Percentiles rank a stretch among this genome's conserved stretches.
Conservation (phyloP, 106 monocot species). For the Allium cepa region DNA sequence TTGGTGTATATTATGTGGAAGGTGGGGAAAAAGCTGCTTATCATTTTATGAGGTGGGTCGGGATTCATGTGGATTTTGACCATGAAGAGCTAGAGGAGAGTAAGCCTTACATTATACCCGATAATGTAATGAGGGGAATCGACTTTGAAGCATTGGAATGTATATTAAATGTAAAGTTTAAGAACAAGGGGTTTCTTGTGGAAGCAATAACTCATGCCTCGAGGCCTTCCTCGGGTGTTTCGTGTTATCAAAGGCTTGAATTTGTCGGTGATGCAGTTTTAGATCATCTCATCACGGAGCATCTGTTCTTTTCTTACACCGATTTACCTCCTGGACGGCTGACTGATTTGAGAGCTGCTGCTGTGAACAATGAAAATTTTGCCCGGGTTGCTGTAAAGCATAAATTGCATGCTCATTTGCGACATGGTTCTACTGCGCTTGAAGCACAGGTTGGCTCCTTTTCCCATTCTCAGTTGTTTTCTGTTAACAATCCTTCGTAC, state of each 20-base stretch:
- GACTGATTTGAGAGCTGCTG: conserved; percentile 92
- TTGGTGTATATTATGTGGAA: conserved; percentile 96
- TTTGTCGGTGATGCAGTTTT: conserved; percentile 98
- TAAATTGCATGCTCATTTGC: conserved; percentile 80
- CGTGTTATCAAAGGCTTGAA: conserved; percentile 89
- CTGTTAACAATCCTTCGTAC: no score
- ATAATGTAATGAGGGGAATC: conserved; percentile 62
- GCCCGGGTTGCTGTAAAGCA: conserved; percentile 93
- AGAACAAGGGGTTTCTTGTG: conserved; percentile 50
- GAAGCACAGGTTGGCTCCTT: conserved; percentile 65
- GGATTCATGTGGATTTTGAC: conserved; percentile 81
- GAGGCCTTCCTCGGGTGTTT: conserved; percentile 94
- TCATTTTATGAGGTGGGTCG: conserved; percentile 91
- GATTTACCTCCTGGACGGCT: conserved; percentile 86
- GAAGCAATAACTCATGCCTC: conserved; percentile 99
- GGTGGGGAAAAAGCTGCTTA: conserved; percentile 84
- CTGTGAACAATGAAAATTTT: conserved; percentile 99
- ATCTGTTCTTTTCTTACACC: conserved; percentile 86
- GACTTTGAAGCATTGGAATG: conserved; percentile 79
- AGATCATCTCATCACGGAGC: conserved; percentile 88
- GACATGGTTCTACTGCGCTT: conserved; percentile 91
- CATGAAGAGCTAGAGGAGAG: conserved; percentile 32
- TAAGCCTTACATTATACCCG: conserved; percentile 61
- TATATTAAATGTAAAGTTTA: conserved; percentile 56
- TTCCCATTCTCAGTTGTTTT: background rate